phyloP scores from a whole-genome alignment of 805 yeast species.

The Candida pseudofarinosa region DNA sequence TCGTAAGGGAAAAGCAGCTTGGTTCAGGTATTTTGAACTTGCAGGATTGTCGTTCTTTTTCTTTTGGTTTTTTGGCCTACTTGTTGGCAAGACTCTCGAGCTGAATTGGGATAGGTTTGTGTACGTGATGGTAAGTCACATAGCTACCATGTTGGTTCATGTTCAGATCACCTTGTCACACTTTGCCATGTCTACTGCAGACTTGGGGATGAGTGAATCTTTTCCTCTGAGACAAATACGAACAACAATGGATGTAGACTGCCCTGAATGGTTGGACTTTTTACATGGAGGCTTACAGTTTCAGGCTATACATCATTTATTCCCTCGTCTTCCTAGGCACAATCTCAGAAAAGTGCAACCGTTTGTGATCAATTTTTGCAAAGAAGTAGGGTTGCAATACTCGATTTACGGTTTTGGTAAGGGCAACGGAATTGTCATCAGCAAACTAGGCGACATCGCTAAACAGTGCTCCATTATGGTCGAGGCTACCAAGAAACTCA shows the following conservation, averaged over 20 bases:
- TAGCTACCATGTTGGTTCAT: conserved; percentile 87
- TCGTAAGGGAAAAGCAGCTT: conserved; percentile 73
- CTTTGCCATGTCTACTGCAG: conserved; percentile 91
- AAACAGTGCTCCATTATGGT: conserved; percentile 72
- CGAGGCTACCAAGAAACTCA: conserved; percentile 67
- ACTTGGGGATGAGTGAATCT: conserved; percentile 74
- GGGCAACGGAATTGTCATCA: conserved; percentile 71
- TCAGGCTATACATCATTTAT: conserved; percentile 86
- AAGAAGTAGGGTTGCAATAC: conserved; percentile 70
- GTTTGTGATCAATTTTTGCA: conserved; percentile 67
- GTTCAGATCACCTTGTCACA: conserved; percentile 88
- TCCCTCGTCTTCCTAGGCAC: conserved; percentile 87
- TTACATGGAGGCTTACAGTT: conserved; percentile 91
- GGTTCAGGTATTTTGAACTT: conserved; percentile 78
- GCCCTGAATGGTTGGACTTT: conserved; percentile 89
- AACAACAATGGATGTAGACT: conserved; percentile 93
- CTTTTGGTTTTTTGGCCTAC: conserved; percentile 76
- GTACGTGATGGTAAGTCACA: conserved; percentile 68
- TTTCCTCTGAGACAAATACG: conserved; percentile 77
- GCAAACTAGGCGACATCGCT: conserved; percentile 68
- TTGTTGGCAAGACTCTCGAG: conserved; percentile 50
- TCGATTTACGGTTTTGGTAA: conserved; percentile 79
- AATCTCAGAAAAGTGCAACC: conserved; percentile 76
- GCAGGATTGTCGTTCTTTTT: conserved; percentile 64
- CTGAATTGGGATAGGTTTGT: conserved; percentile 50